phyloP scores from a whole-genome alignment of 495 filamentous ascomycete genomes.

The Lentithecium fluviatile region DNA sequence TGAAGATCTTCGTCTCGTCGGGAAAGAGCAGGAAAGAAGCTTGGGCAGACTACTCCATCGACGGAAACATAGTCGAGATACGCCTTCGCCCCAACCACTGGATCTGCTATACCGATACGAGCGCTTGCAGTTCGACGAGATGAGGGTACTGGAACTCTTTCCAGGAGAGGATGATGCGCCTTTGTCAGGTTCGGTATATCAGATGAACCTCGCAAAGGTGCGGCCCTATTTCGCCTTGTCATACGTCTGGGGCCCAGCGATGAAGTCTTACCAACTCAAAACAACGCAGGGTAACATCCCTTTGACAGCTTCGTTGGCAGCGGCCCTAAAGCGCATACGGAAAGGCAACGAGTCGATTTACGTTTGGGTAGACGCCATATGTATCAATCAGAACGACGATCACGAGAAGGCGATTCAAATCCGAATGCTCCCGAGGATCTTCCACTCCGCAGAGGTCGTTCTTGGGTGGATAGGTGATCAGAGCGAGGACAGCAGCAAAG shows the following conservation, averaged over 20 bases:
- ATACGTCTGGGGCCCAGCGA: neutral
- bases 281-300: neutral
- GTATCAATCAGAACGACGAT: neutral
- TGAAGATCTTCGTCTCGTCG: neutral
- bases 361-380: neutral
- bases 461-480: neutral
- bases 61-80: neutral
- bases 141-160: neutral
- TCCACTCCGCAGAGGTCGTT: neutral
- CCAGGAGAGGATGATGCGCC: neutral
- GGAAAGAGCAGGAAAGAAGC: neutral
- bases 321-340: neutral
- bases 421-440: neutral
- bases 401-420: neutral
- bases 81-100: neutral
- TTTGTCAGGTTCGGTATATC: neutral
- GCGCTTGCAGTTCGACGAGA: neutral
- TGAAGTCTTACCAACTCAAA: neutral
- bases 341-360: neutral
- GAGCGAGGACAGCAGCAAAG: neutral
- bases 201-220: neutral
- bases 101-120: neutral
- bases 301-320: neutral
- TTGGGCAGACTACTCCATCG: neutral
- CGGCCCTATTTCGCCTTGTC: neutral